phyloP scores from a whole-genome alignment of 192 early-diverging fungal species.

The Coemansia sp. region DNA sequence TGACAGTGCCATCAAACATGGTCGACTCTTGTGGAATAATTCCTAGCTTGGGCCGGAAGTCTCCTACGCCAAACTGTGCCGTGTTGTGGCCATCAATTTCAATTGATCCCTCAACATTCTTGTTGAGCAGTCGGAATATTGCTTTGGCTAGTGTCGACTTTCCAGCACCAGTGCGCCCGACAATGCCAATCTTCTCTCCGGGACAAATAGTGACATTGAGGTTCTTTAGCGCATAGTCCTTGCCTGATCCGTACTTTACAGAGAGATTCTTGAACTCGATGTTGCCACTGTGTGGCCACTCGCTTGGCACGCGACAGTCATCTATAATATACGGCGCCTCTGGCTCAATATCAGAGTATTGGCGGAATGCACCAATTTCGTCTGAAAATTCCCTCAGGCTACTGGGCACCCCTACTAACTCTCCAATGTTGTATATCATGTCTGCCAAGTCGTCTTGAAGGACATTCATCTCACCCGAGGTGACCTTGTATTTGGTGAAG shows the following conservation, averaged over 20 bases:
- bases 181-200: constrained; percentile 65
- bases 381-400: neutral
- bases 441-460: neutral
- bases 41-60: constrained; percentile 53
- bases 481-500: neutral
- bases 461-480: neutral
- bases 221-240: constrained; percentile 60
- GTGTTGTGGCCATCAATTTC: constrained; percentile 75
- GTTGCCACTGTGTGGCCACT: constrained; percentile 67
- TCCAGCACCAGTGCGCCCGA: constrained; percentile 81
- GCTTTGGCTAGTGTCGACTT: constrained; percentile 65
- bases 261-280: constrained; percentile 60
- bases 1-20: constrained; percentile 63
- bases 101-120: constrained; percentile 56
- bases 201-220: constrained; percentile 61
- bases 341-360: constrained; percentile 57
- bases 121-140: constrained; percentile 71
- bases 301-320: constrained; percentile 27
- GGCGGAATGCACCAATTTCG: constrained; percentile 58
- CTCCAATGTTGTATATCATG: neutral
- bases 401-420: neutral
- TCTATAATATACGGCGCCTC: constrained; percentile 34
- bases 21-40: constrained; percentile 71
- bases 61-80: constrained; percentile 55
- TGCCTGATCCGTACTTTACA: constrained; percentile 61